Evolutionary conservation across 805 yeast genomes (phyloP).

Genomic region (Lachancea quebecensis): DNA sequence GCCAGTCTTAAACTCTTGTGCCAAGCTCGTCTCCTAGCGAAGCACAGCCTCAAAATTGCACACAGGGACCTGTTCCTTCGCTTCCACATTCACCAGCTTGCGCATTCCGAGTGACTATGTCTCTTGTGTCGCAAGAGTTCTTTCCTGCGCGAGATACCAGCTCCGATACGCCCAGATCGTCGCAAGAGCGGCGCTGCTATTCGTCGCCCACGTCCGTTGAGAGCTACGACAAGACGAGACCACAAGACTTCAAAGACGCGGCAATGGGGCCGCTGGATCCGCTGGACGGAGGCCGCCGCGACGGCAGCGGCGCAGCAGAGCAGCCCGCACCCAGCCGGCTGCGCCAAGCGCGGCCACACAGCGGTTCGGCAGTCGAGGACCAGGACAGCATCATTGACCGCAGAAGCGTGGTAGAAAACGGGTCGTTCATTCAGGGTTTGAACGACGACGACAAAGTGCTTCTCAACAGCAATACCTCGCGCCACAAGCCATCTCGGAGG

Average conservation of each 20-base stretch:
- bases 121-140: slow-evolving; percentile 5
- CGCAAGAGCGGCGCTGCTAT: slow-evolving; percentile 8
- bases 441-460: slow-evolving; percentile 30
- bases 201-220: slow-evolving; percentile 10
- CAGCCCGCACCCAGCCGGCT: too few species aligned
- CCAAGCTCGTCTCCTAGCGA: too few species aligned
- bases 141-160: slow-evolving; percentile 5
- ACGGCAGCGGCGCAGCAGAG: too few species aligned
- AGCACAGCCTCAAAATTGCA: too few species aligned
- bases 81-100: too few species aligned
- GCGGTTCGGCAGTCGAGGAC: slow-evolving; percentile 4
- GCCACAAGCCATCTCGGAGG: slow-evolving; percentile 16
- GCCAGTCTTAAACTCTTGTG: too few species aligned
- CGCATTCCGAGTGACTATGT: not conserved
- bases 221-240: slow-evolving; percentile 6
- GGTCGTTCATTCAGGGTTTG: slow-evolving; percentile 33
- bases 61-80: too few species aligned
- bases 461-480: slow-evolving; percentile 27
- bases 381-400: slow-evolving; percentile 8
- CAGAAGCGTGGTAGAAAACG: slow-evolving; percentile 22
- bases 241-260: not conserved
- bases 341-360: not conserved
- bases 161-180: slow-evolving; percentile 8
- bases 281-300: slow-evolving; percentile 3
- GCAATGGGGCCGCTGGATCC: slow-evolving; percentile 5